Evolutionary conservation across 352 stramenopile species (phyloP).

Genomic region (Thraustotheca clavata): DNA sequence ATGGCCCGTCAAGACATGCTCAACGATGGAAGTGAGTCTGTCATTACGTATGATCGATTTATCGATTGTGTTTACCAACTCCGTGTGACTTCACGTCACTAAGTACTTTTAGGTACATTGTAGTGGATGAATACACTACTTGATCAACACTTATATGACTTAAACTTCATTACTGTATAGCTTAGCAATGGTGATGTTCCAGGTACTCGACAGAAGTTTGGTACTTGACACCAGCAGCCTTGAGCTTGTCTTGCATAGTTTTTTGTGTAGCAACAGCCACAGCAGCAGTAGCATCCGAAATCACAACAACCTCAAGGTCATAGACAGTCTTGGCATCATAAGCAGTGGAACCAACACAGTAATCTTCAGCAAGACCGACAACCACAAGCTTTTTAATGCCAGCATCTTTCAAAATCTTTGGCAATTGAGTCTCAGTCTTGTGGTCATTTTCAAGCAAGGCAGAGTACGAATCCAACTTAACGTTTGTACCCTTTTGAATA

Average conservation of each 20-base stretch:
- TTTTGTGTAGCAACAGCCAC: background rate
- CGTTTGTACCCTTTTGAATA: background rate
- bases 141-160: too few species aligned
- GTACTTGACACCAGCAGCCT: background rate
- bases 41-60: constrained; percentile 66
- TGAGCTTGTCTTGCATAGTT: background rate
- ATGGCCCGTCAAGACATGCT: constrained; percentile 90
- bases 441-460: constrained; percentile 5
- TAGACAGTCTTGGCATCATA: background rate
- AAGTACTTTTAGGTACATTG: constrained; percentile 8
- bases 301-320: background rate
- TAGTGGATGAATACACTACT: too few species aligned
- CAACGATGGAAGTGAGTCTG: constrained; percentile 42
- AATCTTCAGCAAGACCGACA: background rate
- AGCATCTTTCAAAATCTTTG: background rate
- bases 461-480: background rate
- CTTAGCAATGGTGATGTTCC: too few species aligned
- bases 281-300: background rate
- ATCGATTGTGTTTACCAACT: constrained; percentile 83
- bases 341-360: background rate
- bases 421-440: background rate
- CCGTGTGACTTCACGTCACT: constrained; percentile 25
- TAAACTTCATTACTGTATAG: too few species aligned
- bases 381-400: background rate
- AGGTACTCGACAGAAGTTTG: background rate